Evolutionary conservation across 768 basidiomycete genomes (phyloP), one percentile per base, ranked within the genome.

Genomic region (Leccinum imitatum): DNA sequence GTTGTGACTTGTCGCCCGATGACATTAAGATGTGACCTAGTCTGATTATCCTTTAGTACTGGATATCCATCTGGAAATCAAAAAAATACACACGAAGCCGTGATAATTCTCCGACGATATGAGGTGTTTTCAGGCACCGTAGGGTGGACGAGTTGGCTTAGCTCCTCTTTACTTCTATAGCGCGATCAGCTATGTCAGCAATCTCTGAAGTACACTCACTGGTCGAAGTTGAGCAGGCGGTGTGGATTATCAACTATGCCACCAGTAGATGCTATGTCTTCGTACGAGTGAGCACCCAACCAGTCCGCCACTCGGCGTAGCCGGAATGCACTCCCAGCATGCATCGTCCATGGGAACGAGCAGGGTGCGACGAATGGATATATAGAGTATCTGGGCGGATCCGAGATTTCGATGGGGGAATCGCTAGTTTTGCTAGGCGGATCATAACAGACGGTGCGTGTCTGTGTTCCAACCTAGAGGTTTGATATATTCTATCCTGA

Each of bases 321-420:
- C 53, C 90, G 80, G 67, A 87, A 89, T 27, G 79, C 73, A 59
- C 76, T 74, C 41, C 75, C 74, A 10, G 76, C 61, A 21, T 73
- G 73, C 63, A 79, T 73, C 41, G 75, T 80, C 79, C 83, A 84
- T 7, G 81, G 79, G 39, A 82, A 69, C 10, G 80, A 67, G 15
- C 77, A 81, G 11, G 82, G 75, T 1, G 83, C 73, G 6, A 82
- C 64, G 66, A 89, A 89, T 0, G 90, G 90, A 70, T 85, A 92
- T 41, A 89, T 63, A n/a, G 87, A 81, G 68, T 89, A 90, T 17
- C 67, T 67, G 31, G 73, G 69, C 4, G 75, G 71, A 51, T 75
- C 75, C n/a, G 72, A 54, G 5, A 69, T 59, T n/a, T 67, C 65
- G 41, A 71, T 52, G 3, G 73, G 70, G 2, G 68, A 68, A 10